A percentile compares a stretch with the other conserved stretches of the same genome.
phyloP scores from a whole-genome alignment of 2,329 filamentous ascomycete genomes.

The Teratosphaeria epicoccoides region DNA sequence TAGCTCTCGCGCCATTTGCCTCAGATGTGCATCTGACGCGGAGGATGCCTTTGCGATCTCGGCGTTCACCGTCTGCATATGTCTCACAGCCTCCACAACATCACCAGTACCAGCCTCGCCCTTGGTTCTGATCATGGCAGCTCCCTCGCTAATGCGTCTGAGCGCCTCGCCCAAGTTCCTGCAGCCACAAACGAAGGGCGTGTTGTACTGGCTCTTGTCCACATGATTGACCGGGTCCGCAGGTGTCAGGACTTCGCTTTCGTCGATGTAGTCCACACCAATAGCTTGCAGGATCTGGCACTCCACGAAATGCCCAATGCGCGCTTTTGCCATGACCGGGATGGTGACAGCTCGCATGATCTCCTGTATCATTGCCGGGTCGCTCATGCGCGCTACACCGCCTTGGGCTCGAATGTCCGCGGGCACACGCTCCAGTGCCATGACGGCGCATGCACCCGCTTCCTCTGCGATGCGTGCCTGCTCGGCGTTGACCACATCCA shows the following conservation, averaged over 20 bases:
- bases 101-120: conserved; percentile 96
- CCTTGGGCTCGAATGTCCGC: conserved; percentile 89
- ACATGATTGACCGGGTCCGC: conserved; percentile 88
- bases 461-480: conserved; percentile 94
- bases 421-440: conserved; percentile 95
- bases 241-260: conserved; percentile 93
- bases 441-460: conserved; percentile 89
- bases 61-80: conserved; percentile 81
- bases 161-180: conserved; percentile 89
- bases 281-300: conserved; percentile 94
- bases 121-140: conserved; percentile 98
- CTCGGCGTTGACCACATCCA: conserved; percentile 92
- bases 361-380: conserved; percentile 86
- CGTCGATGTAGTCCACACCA: conserved; percentile 95
- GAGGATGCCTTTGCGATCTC: conserved; percentile 65
- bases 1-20: conserved; percentile 70
- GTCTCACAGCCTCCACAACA: conserved; percentile 88
- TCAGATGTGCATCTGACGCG: conserved; percentile 61
- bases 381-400: conserved; percentile 93
- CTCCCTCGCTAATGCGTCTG: conserved; percentile 80
- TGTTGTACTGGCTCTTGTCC: conserved; percentile 70
- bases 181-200: conserved; percentile 94
- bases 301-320: conserved; percentile 96
- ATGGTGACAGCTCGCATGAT: conserved; percentile 94
- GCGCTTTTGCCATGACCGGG: conserved; percentile 97